Percentiles rank a stretch among this genome's conserved stretches.
Conservation (phyloP, 495 filamentous ascomycete genomes). For the Hypoxylon trugodes region DNA sequence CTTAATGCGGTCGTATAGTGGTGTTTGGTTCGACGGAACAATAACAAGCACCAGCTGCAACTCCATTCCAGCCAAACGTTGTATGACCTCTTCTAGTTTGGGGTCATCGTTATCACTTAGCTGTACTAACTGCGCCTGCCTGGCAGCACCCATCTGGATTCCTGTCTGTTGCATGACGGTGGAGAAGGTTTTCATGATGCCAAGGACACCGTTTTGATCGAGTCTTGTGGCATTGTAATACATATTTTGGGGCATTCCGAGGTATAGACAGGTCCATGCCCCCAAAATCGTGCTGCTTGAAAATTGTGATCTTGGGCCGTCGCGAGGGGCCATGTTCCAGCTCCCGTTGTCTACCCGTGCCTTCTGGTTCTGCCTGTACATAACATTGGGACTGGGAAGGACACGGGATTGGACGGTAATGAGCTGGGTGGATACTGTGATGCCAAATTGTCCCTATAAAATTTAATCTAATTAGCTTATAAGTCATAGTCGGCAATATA, state of each 20-base stretch:
- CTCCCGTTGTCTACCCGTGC: neutral
- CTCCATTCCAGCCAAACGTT: neutral
- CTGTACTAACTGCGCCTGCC: no score
- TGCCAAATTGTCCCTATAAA: conserved; percentile 53
- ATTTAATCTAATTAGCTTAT: neutral
- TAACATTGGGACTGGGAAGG: conserved; percentile 57
- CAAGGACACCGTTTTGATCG: no score
- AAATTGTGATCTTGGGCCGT: conserved; percentile 1
- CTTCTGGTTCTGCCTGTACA: conserved; percentile 48
- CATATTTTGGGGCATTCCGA: conserved; percentile 6
- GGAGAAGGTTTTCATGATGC: no score
- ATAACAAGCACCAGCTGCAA: neutral
- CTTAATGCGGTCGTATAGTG: conserved; percentile 71
- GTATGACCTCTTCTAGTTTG: no score
- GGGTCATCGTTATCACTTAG: no score
- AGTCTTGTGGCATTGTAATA: no score
- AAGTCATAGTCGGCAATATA: neutral
- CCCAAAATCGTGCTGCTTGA: neutral
- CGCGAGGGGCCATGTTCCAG: conserved; percentile 28
- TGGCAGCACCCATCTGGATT: no score
- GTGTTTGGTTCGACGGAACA: conserved; percentile 42
- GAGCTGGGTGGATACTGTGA: conserved; percentile 54
- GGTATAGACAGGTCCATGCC: neutral
- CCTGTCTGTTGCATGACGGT: no score
- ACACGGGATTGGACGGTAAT: conserved; percentile 67